Conservation (phyloP, 306 rosid genomes). For the Citrullus mucosospermus region DNA sequence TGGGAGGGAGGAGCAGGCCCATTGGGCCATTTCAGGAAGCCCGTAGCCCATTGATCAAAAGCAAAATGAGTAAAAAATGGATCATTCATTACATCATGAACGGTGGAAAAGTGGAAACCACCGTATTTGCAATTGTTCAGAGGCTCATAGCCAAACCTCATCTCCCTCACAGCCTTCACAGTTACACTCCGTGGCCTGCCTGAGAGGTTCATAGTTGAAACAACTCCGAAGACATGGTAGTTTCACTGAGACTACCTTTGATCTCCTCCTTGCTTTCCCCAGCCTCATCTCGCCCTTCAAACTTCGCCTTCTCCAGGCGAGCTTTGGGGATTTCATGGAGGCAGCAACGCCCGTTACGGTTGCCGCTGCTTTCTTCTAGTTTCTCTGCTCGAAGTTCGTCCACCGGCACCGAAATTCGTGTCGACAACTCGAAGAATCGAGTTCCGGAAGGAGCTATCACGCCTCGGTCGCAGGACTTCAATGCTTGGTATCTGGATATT, state of each 20-base stretch:
- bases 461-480: conserved; percentile 87
- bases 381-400: conserved; percentile 45
- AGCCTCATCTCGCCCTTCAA: conserved; percentile 1
- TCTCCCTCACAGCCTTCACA: too few species aligned
- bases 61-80: too few species aligned
- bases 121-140: too few species aligned
- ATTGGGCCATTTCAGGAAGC: too few species aligned
- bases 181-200: too few species aligned
- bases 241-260: conserved; percentile 46
- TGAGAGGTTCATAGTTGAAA: too few species aligned
- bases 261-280: conserved; percentile 52
- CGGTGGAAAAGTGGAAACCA: too few species aligned
- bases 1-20: too few species aligned
- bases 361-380: conserved; percentile 11
- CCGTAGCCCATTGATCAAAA: too few species aligned
- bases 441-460: conserved; percentile 54
- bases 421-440: conserved; percentile 39
- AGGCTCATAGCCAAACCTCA: too few species aligned
- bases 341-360: conserved; percentile 14
- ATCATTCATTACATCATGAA: too few species aligned
- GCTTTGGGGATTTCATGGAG: conserved; percentile 21
- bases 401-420: conserved; percentile 27
- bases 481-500: conserved; percentile 84
- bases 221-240: conserved; percentile 16
- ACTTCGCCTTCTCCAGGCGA: conserved; percentile 21